phyloP scores from a whole-genome alignment of 257 asterid genomes.

The Penstemon barbatus region DNA sequence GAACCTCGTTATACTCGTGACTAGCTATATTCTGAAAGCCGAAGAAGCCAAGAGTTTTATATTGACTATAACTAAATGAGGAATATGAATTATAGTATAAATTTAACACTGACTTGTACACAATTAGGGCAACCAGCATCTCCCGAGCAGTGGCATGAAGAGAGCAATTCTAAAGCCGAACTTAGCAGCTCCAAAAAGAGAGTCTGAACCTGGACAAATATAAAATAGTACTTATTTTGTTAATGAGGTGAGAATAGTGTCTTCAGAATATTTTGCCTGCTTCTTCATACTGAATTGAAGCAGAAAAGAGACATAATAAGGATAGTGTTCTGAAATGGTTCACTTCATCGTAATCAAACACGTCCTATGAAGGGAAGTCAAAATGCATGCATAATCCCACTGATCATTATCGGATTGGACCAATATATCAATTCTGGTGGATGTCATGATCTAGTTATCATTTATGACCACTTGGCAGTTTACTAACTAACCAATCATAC shows the following conservation, averaged over 20 bases:
- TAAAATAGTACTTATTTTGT: background rate
- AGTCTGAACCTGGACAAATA: slow-evolving; percentile 66
- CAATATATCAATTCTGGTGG: too few relatives aligned
- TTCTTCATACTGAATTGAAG: background rate
- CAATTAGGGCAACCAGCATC: slow-evolving; percentile 93
- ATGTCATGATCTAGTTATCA: too few relatives aligned
- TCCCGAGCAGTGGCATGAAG: slow-evolving; percentile 74
- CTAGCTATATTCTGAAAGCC: slow-evolving; percentile 61
- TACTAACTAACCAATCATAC: too few relatives aligned
- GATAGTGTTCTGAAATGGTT: background rate
- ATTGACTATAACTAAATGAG: slow-evolving; percentile 12
- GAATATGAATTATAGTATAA: background rate
- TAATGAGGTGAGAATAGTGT: background rate
- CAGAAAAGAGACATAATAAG: background rate
- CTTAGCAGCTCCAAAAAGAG: slow-evolving; percentile 61
- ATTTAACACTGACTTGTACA: slow-evolving; percentile 58
- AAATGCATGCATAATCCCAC: background rate
- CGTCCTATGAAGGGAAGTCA: background rate
- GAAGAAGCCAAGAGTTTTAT: slow-evolving; percentile 9
- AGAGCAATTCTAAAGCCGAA: slow-evolving; percentile 82
- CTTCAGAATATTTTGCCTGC: background rate
- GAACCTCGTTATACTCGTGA: slow-evolving; percentile 79
- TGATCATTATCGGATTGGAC: too few relatives aligned
- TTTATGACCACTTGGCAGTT: too few relatives aligned
- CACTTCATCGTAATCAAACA: background rate